Evolutionary conservation across 1,284 basidiomycete genomes (phyloP).

Genomic region (Ceratobasidium sp.): DNA sequence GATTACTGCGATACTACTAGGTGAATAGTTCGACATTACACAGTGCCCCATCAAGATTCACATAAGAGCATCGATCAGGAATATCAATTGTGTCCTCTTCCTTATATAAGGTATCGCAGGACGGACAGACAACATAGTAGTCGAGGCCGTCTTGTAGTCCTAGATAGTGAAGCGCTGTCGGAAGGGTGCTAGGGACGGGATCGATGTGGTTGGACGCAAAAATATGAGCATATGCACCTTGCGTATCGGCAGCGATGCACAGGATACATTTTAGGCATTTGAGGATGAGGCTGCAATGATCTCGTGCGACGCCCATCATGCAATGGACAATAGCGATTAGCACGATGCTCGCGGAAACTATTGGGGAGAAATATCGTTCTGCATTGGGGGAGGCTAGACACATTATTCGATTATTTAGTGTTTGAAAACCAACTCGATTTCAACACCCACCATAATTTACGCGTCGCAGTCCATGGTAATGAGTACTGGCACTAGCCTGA

Average conservation of each 20-base stretch:
- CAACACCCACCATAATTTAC: neutral
- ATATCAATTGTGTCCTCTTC: neutral
- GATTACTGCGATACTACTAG: neutral
- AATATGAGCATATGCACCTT: neutral
- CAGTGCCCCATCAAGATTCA: neutral
- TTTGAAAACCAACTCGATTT: too few relatives aligned
- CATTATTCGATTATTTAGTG: neutral
- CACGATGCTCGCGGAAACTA: neutral
- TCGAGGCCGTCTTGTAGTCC: neutral
- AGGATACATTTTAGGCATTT: neutral
- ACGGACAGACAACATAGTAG: neutral
- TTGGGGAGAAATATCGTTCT: neutral
- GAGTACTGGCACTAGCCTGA: neutral
- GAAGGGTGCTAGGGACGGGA: neutral
- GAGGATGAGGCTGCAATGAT: neutral
- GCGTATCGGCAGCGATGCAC: neutral
- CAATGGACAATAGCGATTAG: neutral
- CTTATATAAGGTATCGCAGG: neutral
- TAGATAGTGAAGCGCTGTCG: neutral
- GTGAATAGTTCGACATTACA: neutral
- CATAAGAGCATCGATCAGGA: neutral
- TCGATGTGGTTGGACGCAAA: neutral
- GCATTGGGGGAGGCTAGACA: neutral
- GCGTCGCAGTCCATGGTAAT: neutral
- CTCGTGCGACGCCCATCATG: conserved; percentile 7